phyloP scores from a whole-genome alignment of 495 filamentous ascomycete genomes.

The Xeromyces bisporus region DNA sequence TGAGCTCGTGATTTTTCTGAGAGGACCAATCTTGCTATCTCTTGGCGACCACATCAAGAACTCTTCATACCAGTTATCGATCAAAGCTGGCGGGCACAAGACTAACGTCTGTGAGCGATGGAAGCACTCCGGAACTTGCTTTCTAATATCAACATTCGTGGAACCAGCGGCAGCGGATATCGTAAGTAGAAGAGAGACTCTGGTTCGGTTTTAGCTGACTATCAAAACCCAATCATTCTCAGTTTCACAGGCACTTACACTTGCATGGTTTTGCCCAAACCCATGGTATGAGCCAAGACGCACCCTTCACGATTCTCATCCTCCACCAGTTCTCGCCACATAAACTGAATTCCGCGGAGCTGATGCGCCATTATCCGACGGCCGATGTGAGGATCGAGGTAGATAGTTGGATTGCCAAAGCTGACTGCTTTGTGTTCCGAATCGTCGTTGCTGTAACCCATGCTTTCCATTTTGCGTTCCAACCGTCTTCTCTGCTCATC shows the following conservation, averaged over 20 bases:
- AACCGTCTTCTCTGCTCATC: slow-evolving; percentile 32
- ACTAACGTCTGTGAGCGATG: slow-evolving; percentile 48
- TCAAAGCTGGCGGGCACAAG: slow-evolving; percentile 55
- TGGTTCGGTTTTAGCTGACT: slow-evolving; percentile 5
- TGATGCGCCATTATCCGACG: slow-evolving; percentile 41
- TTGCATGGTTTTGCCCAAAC: slow-evolving; percentile 88
- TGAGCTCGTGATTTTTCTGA: slow-evolving; percentile 31
- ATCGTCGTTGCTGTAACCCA: slow-evolving; percentile 23
- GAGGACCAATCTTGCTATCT: slow-evolving; percentile 26
- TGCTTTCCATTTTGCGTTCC: slow-evolving; percentile 21
- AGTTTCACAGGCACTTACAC: slow-evolving; percentile 29
- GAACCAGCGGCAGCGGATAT: slow-evolving; percentile 50
- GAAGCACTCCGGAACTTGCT: slow-evolving; percentile 51
- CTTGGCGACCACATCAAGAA: slow-evolving; percentile 48
- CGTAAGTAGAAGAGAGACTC: slow-evolving; percentile 60
- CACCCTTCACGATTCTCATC: slow-evolving; percentile 48
- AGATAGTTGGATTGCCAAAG: slow-evolving; percentile 45
- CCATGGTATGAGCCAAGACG: slow-evolving; percentile 84
- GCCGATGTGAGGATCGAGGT: slow-evolving; percentile 31
- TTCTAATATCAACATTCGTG: slow-evolving; percentile 30
- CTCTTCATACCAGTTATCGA: slow-evolving; percentile 76
- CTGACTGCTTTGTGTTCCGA: slow-evolving; percentile 45
- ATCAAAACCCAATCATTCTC: neutral
- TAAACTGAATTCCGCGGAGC: slow-evolving; percentile 58
- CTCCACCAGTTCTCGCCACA: slow-evolving; percentile 71